A percentile compares a stretch with the other conserved stretches of the same genome.
These are phyloP conservation scores for Suaeda aralocaspica DNA, from an alignment of 148 eudicot genomes.

Conservation along the genomic window DNA sequence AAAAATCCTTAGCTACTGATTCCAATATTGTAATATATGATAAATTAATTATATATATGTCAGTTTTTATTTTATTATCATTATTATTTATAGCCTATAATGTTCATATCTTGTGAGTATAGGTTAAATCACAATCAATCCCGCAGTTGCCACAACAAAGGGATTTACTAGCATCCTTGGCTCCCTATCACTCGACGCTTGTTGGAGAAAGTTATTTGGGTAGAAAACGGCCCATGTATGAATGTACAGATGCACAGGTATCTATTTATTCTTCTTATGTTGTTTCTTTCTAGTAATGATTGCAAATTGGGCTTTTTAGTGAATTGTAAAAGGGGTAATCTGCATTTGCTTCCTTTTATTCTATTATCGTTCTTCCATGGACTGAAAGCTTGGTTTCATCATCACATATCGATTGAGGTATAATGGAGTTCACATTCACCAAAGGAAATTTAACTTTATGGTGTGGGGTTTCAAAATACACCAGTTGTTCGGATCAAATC, in stretches of 20 bases:
- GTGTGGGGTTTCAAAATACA: too few species aligned
- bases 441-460: too few species aligned
- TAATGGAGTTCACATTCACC: too few species aligned
- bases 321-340: neutral
- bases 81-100: neutral
- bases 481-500: too few species aligned
- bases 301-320: neutral
- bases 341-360: neutral
- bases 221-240: slow-evolving; percentile 63
- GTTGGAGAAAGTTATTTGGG: slow-evolving; percentile 90
- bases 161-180: slow-evolving; percentile 53
- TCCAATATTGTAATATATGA: neutral
- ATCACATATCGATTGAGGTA: too few species aligned
- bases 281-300: neutral
- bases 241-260: slow-evolving; percentile 87
- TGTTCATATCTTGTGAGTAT: slow-evolving; percentile 12
- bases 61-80: neutral
- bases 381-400: too few species aligned
- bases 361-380: too few species aligned
- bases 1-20: neutral
- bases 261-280: neutral
- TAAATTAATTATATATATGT: neutral
- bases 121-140: slow-evolving; percentile 74
- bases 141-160: slow-evolving; percentile 66
- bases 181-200: slow-evolving; percentile 74